Evolutionary conservation across 768 basidiomycete genomes (phyloP).

Genomic region (Collybiopsis confluens): DNA sequence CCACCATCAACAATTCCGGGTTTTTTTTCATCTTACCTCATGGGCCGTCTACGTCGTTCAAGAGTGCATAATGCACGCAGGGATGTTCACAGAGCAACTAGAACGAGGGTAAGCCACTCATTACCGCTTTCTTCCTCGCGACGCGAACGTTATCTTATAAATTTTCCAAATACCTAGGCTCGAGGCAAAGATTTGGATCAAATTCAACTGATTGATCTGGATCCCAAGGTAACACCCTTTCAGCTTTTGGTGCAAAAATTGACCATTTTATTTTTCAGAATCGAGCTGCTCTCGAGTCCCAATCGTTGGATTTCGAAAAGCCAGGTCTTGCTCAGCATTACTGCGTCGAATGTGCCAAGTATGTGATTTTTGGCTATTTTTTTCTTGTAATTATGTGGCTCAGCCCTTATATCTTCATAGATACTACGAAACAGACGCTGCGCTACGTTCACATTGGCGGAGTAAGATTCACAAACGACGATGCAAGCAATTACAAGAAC

Average conservation of each 20-base stretch:
- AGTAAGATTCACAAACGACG: slow-evolving; percentile 91
- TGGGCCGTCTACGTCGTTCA: slow-evolving; percentile 82
- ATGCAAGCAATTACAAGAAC: slow-evolving; percentile 75
- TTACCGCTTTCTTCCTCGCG: slow-evolving; percentile 6
- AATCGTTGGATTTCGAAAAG: slow-evolving; percentile 81
- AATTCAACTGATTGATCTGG: slow-evolving; percentile 87
- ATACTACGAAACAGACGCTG: slow-evolving; percentile 81
- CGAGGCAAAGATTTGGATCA: slow-evolving; percentile 84
- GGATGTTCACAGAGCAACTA: slow-evolving; percentile 84
- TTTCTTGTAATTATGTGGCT: background rate
- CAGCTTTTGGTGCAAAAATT: background rate
- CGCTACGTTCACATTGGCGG: slow-evolving; percentile 78
- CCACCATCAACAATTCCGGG: too few relatives aligned
- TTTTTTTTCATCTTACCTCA: slow-evolving; percentile 19
- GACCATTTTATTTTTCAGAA: slow-evolving; percentile 37
- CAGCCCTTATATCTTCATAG: slow-evolving; percentile 27
- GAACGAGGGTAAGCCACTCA: slow-evolving; percentile 60
- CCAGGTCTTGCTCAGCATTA: slow-evolving; percentile 95
- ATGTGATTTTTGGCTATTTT: slow-evolving; percentile 20
- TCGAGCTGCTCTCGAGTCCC: slow-evolving; percentile 72
- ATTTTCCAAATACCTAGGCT: slow-evolving; percentile 70
- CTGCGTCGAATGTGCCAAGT: slow-evolving; percentile 95
- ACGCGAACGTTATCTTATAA: background rate
- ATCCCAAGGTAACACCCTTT: slow-evolving; percentile 56
- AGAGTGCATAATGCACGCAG: slow-evolving; percentile 81